Evolutionary conservation across 179 eudicot genomes (phyloP).

Genomic region (Beta lomatogona): DNA sequence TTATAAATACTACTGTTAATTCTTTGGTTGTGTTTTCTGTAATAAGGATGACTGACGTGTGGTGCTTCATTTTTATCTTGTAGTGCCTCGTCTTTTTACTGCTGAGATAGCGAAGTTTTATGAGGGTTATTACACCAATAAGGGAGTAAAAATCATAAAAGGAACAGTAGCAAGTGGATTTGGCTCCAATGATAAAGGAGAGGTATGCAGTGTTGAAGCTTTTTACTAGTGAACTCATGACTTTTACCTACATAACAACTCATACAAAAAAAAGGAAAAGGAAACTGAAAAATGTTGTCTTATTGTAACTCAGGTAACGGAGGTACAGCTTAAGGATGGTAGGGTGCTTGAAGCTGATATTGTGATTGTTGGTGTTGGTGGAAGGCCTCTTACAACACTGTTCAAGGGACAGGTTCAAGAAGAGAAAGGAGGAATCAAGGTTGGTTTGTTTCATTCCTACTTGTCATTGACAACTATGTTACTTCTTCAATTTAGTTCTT

Average conservation of each 20-base stretch:
- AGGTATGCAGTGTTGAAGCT: slow-evolving; percentile 46
- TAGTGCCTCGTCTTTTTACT: slow-evolving; percentile 99
- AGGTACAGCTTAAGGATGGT: slow-evolving; percentile 89
- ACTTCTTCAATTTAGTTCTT: background rate
- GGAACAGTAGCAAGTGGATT: slow-evolving; percentile 95
- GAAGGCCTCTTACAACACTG: slow-evolving; percentile 71
- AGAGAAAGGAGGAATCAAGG: slow-evolving; percentile 99
- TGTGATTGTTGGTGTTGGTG: slow-evolving; percentile 98
- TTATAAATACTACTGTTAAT: background rate
- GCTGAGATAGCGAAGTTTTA: slow-evolving; percentile 93
- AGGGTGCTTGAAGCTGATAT: slow-evolving; percentile 88
- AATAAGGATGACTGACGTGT: slow-evolving; percentile 1
- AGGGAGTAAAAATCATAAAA: slow-evolving; percentile 82
- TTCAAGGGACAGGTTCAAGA: slow-evolving; percentile 95
- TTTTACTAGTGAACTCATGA: background rate
- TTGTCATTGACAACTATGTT: background rate
- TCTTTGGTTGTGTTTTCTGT: background rate
- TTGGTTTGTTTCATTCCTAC: slow-evolving; percentile 25
- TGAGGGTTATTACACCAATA: slow-evolving; percentile 78
- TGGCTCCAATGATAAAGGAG: slow-evolving; percentile 58
- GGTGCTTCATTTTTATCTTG: slow-evolving; percentile 23
- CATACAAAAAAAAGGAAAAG: too few relatives aligned
- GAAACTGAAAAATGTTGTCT: background rate
- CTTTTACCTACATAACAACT: background rate
- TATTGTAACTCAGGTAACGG: slow-evolving; percentile 59